A percentile compares a stretch with the other conserved stretches of the same genome.
phyloP scores from a whole-genome alignment of 139 green algal genomes.

The Astrephomene gubernaculifera region DNA sequence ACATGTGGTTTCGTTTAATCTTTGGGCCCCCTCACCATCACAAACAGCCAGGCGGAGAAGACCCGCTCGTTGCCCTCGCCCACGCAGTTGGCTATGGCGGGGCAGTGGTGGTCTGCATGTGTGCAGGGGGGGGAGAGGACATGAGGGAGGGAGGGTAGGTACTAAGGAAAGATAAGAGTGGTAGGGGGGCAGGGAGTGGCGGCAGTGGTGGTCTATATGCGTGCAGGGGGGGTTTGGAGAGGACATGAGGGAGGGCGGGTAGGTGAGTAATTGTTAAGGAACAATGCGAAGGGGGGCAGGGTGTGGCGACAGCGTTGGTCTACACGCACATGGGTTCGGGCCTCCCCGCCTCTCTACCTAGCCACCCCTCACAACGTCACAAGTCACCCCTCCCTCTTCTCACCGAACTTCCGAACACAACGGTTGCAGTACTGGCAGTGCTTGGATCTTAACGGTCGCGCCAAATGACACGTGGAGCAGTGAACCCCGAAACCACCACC shows the following conservation, averaged over 20 bases:
- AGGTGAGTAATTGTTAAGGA: too few species aligned
- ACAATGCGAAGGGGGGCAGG: background rate
- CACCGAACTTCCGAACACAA: constrained; percentile 82
- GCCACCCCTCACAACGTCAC: background rate
- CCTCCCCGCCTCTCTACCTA: background rate
- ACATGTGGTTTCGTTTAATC: too few species aligned
- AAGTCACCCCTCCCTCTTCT: too few species aligned
- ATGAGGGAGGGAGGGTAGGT: background rate
- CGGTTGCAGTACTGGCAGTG: constrained; percentile 84
- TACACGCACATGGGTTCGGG: background rate
- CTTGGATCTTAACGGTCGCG: constrained; percentile 76
- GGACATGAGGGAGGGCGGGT: background rate
- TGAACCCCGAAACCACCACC: background rate
- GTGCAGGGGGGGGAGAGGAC: background rate
- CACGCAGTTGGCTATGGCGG: constrained; percentile 80
- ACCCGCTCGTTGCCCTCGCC: constrained; percentile 70
- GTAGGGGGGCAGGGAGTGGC: background rate
- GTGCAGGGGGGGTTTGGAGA: background rate
- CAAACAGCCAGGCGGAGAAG: constrained; percentile 50
- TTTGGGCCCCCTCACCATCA: background rate
- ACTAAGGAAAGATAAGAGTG: background rate
- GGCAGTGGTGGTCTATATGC: background rate
- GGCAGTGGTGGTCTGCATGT: constrained; percentile 84
- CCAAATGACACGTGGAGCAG: constrained; percentile 57
- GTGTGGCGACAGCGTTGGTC: background rate